These are phyloP conservation scores for Begonia fuchsioides DNA, from an alignment of 306 rosid species.

Conservation along the genomic window DNA sequence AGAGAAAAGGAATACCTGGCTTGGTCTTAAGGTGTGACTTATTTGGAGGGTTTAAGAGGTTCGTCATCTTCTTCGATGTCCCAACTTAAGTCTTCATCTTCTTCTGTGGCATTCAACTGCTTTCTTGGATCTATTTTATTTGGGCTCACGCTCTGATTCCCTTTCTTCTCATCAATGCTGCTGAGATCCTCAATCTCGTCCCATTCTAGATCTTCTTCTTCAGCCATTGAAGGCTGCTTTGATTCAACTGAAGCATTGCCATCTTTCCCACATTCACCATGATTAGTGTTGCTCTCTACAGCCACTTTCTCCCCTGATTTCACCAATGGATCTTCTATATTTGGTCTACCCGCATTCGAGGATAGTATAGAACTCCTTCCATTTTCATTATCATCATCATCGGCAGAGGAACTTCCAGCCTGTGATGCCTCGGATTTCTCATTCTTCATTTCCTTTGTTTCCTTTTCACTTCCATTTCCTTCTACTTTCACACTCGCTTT, in stretches of 20 bases:
- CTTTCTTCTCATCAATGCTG: conserved; percentile 51
- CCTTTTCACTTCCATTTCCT: conserved; percentile 18
- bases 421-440: conserved; percentile 20
- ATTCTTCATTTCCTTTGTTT: conserved; percentile 11
- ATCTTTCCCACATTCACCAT: conserved; percentile 21
- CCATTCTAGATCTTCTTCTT: conserved; percentile 81
- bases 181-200: conserved; percentile 90
- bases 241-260: conserved; percentile 24
- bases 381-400: too few relatives aligned
- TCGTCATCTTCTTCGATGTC: conserved; percentile 63
- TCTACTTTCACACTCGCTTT: conserved; percentile 10
- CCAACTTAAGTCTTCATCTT: conserved; percentile 86
- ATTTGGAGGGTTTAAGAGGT: conserved; percentile 32
- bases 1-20: too few relatives aligned
- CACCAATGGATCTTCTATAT: conserved; percentile 6
- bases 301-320: conserved; percentile 4
- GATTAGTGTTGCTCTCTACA: conserved; percentile 17
- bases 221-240: conserved; percentile 16
- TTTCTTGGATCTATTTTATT: conserved; percentile 39
- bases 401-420: conserved; percentile 4
- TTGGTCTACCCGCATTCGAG: too few relatives aligned
- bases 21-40: background rate
- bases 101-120: conserved; percentile 54
- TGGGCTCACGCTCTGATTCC: conserved; percentile 17
- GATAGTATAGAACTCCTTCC: too few relatives aligned